Conservation (phyloP, 1,284 basidiomycete genomes). For the Taiwanofungus camphoratus region DNA sequence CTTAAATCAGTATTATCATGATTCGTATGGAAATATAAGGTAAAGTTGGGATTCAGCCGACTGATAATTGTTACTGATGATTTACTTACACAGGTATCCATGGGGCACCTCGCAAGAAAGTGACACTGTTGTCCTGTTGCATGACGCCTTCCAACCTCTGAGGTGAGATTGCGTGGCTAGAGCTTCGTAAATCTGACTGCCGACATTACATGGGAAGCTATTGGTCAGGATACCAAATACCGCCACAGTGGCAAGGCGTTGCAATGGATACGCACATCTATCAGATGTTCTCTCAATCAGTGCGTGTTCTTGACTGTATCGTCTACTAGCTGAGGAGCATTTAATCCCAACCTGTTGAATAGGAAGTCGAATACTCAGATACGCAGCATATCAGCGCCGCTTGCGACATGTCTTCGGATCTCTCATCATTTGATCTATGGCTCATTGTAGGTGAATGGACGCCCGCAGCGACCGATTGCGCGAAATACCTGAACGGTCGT, state of each 20-base stretch:
- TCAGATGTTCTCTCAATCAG: conserved; percentile 69
- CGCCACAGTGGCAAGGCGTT: conserved; percentile 58
- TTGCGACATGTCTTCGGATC: conserved; percentile 43
- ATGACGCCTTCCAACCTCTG: conserved; percentile 83
- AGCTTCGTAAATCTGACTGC: neutral
- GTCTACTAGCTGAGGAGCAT: conserved; percentile 2
- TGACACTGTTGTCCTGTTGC: conserved; percentile 65
- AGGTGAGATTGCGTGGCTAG: conserved; percentile 16
- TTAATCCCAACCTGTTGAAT: neutral
- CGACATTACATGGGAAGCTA: conserved; percentile 31
- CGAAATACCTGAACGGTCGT: conserved; percentile 59
- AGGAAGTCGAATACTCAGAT: conserved; percentile 50
- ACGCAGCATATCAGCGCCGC: conserved; percentile 62
- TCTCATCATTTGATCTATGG: conserved; percentile 63
- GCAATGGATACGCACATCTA: conserved; percentile 83
- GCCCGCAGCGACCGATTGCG: conserved; percentile 81
- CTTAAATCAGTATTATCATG: conserved; percentile 66
- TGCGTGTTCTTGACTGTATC: conserved; percentile 26
- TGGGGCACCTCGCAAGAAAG: conserved; percentile 52
- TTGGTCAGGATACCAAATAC: conserved; percentile 68
- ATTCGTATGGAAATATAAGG: conserved; percentile 74
- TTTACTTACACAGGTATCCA: conserved; percentile 42
- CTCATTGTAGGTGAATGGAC: conserved; percentile 84
- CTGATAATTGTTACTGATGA: conserved; percentile 6
- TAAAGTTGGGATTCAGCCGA: no score